These are phyloP conservation scores for Deinandra increscens DNA, from an alignment of 129 eudicot genomes.

Conservation along the genomic window DNA sequence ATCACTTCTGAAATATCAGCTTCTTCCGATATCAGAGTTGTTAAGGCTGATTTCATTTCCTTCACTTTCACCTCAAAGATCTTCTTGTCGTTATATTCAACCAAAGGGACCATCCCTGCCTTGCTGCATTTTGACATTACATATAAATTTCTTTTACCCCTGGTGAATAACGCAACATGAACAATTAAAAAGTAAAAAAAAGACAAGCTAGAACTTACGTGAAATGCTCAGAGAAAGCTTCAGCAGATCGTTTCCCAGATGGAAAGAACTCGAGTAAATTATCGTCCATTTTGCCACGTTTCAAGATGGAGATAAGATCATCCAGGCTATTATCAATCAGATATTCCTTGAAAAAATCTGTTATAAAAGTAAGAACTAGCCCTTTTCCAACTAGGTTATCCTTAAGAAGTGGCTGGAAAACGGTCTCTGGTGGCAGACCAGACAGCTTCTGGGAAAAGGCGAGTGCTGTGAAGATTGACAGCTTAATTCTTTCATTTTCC, in stretches of 20 bases:
- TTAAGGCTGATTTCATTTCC: slow-evolving; percentile 91
- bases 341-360: slow-evolving; percentile 96
- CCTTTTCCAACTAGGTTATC: slow-evolving; percentile 96
- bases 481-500: slow-evolving; percentile 84
- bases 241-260: slow-evolving; percentile 79
- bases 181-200: no score
- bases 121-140: slow-evolving; percentile 46
- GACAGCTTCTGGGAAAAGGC: slow-evolving; percentile 97
- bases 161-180: neutral
- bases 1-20: slow-evolving; percentile 85
- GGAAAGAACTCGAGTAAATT: slow-evolving; percentile 90
- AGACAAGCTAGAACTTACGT: slow-evolving; percentile 54
- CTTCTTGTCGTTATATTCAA: slow-evolving; percentile 82
- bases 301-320: slow-evolving; percentile 84
- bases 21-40: slow-evolving; percentile 84
- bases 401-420: slow-evolving; percentile 93
- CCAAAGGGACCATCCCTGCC: slow-evolving; percentile 70
- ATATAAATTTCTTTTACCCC: neutral
- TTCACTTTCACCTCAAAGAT: slow-evolving; percentile 94
- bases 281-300: slow-evolving; percentile 93
- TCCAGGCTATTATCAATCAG: slow-evolving; percentile 92
- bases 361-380: slow-evolving; percentile 81
- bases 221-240: slow-evolving; percentile 92
- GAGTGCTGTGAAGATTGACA: slow-evolving; percentile 95
- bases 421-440: slow-evolving; percentile 95